Evolutionary conservation across 2,329 filamentous ascomycete genomes (phyloP).

Genomic region (Xylaria sp.): DNA sequence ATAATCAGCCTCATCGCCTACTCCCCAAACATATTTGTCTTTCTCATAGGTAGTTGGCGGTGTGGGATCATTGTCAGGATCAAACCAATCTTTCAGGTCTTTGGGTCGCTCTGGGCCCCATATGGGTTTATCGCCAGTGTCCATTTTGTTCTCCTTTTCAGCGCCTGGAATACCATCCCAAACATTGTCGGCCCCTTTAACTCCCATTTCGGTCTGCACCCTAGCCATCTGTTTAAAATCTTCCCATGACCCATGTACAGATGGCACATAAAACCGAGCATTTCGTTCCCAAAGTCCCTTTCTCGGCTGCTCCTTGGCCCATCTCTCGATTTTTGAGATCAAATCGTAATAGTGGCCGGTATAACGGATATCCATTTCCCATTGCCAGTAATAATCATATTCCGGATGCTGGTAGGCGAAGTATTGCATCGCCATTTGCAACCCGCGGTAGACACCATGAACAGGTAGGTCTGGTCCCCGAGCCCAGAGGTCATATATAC

Average conservation of each 20-base stretch:
- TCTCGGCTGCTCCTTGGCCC: slow-evolving; percentile 78
- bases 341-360: slow-evolving; percentile 87
- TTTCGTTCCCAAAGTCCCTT: slow-evolving; percentile 87
- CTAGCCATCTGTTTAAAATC: slow-evolving; percentile 82
- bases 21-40: slow-evolving; percentile 87
- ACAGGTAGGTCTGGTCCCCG: slow-evolving; percentile 77
- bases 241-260: slow-evolving; percentile 80
- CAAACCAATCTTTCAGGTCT: slow-evolving; percentile 76
- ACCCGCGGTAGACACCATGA: slow-evolving; percentile 91
- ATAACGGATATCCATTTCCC: slow-evolving; percentile 94
- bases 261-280: slow-evolving; percentile 80
- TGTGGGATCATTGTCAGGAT: slow-evolving; percentile 75
- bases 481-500: slow-evolving; percentile 80
- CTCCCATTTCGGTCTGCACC: slow-evolving; percentile 78
- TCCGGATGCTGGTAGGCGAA: slow-evolving; percentile 90
- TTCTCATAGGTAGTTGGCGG: slow-evolving; percentile 80
- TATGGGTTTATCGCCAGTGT: slow-evolving; percentile 69
- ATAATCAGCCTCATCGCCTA: slow-evolving; percentile 89
- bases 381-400: slow-evolving; percentile 93
- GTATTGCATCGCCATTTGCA: slow-evolving; percentile 94
- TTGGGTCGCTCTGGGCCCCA: slow-evolving; percentile 85
- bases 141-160: slow-evolving; percentile 53
- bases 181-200: slow-evolving; percentile 72
- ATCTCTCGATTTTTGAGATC: slow-evolving; percentile 74
- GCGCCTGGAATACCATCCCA: slow-evolving; percentile 66